A percentile compares a stretch with the other conserved stretches of the same genome.
phyloP scores from a whole-genome alignment of 2,329 filamentous ascomycete species.

The Aquanectria penicillioides region DNA sequence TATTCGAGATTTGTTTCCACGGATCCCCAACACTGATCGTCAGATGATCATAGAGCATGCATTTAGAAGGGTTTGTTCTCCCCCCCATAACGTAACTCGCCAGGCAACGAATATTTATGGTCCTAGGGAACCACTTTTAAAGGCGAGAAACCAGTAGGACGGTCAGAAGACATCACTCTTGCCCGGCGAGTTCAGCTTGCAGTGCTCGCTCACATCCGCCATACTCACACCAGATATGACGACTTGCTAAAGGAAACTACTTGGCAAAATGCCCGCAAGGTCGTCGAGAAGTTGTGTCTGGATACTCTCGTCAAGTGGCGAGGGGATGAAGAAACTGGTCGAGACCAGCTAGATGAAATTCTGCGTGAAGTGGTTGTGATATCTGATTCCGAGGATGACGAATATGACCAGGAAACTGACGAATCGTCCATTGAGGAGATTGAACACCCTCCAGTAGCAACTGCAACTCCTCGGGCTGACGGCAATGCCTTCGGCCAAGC shows the following conservation, averaged over 20 bases:
- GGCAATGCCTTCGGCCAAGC: constrained; percentile 24
- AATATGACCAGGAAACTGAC: constrained; percentile 51
- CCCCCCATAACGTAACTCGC: constrained; percentile 7
- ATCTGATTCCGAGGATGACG: constrained; percentile 65
- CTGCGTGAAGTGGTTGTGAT: constrained; percentile 74
- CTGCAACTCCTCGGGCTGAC: constrained; percentile 17
- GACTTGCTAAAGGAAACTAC: constrained; percentile 65
- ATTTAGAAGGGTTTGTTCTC: constrained; percentile 66
- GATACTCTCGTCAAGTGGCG: constrained; percentile 77
- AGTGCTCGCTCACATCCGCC: constrained; percentile 73
- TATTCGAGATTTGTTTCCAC: constrained; percentile 71
- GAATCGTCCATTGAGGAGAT: constrained; percentile 45
- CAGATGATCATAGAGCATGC: constrained; percentile 70
- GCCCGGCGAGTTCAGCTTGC: constrained; percentile 72
- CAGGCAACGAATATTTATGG: constrained; percentile 28
- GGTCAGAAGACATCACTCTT: constrained; percentile 64
- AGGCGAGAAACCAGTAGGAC: constrained; percentile 66
- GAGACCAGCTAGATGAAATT: constrained; percentile 74
- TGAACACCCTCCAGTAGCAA: constrained; percentile 20
- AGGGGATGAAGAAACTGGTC: constrained; percentile 74
- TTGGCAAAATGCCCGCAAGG: constrained; percentile 69
- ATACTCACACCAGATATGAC: constrained; percentile 74
- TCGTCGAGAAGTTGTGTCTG: constrained; percentile 69
- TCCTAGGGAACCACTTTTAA: constrained; percentile 60
- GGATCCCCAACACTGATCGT: constrained; percentile 72